These are phyloP conservation scores for Yamadazyma triangularis DNA, from an alignment of 1,139 yeast species.

Conservation along the genomic window DNA sequence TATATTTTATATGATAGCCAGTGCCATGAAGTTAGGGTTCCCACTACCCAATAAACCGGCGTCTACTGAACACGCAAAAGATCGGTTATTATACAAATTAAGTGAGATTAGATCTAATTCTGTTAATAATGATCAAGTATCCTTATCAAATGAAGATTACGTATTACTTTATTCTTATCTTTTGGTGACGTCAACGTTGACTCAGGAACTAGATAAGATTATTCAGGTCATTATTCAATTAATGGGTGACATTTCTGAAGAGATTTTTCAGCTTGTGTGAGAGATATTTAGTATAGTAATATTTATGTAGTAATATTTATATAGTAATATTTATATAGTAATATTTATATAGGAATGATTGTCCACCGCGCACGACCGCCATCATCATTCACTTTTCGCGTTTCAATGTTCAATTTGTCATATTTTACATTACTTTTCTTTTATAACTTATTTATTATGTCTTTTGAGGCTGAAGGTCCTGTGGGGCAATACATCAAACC, in stretches of 20 bases:
- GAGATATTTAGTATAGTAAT: not conserved
- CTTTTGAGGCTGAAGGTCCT: conserved; percentile 41
- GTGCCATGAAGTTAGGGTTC: conserved; percentile 70
- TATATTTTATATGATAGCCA: conserved; percentile 72
- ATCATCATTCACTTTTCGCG: no score
- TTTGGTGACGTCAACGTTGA: conserved; percentile 64
- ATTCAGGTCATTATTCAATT: conserved; percentile 51
- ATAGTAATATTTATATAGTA: no score
- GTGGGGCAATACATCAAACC: conserved; percentile 35
- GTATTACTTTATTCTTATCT: conserved; percentile 72
- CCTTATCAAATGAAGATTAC: conserved; percentile 59
- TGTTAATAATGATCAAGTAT: conserved; percentile 11
- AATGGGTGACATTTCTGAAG: conserved; percentile 61
- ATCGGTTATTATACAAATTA: conserved; percentile 61
- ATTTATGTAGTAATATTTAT: no score
- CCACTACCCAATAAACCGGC: conserved; percentile 79
- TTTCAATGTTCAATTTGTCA: no score
- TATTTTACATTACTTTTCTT: no score
- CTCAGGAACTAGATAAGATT: conserved; percentile 59
- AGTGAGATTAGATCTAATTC: conserved; percentile 43
- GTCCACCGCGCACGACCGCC: not conserved
- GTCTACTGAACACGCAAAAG: conserved; percentile 72
- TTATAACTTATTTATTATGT: no score
- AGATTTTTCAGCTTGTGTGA: conserved; percentile 40
- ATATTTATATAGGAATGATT: no score